Evolutionary conservation across 75 land plant genomes (phyloP).

Genomic region (Ceratopteris richardii): DNA sequence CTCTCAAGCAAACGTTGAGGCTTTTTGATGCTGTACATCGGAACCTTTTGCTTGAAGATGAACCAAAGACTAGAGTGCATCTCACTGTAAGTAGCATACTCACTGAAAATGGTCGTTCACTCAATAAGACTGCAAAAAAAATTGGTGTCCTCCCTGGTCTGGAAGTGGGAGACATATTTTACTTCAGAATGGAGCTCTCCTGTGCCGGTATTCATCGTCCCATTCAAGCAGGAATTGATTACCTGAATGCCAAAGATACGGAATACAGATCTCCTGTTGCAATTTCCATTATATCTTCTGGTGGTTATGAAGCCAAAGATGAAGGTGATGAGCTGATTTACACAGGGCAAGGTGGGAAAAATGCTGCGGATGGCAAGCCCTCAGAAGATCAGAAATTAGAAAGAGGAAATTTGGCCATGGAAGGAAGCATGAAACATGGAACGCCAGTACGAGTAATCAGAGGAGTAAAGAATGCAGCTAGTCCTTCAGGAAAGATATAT

Average conservation of each 20-base stretch:
- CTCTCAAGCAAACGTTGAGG: slow-evolving; percentile 1
- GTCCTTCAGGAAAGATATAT: slow-evolving; percentile 30
- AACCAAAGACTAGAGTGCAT: slow-evolving; percentile 7
- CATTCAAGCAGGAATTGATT: slow-evolving; percentile 8
- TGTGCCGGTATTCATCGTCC: slow-evolving; percentile 9
- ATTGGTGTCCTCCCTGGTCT: slow-evolving; percentile 16
- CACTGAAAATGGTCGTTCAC: too few species aligned
- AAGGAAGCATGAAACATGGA: slow-evolving; percentile 4
- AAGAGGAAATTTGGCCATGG: slow-evolving; percentile 26
- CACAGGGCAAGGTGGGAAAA: slow-evolving; percentile 31
- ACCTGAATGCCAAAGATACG: background rate
- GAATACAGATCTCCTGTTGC: slow-evolving; percentile 1
- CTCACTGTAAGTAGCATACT: background rate
- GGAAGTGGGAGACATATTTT: slow-evolving; percentile 15
- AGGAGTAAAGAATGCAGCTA: slow-evolving; percentile 15
- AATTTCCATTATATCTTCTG: slow-evolving; percentile 10
- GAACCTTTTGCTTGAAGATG: slow-evolving; percentile 11
- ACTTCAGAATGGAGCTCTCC: slow-evolving; percentile 10
- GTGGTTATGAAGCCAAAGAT: slow-evolving; percentile 16
- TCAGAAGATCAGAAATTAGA: slow-evolving; percentile 21
- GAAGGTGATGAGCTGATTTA: slow-evolving; percentile 12
- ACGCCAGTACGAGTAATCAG: slow-evolving; percentile 30
- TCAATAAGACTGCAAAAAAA: background rate
- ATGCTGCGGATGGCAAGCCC: slow-evolving; percentile 5
- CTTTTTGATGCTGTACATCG: slow-evolving; percentile 18